Evolutionary conservation across 768 basidiomycete genomes (phyloP), one percentile per base, ranked within the genome.

Genomic region (Rhodotorula kratochvilovae): DNA sequence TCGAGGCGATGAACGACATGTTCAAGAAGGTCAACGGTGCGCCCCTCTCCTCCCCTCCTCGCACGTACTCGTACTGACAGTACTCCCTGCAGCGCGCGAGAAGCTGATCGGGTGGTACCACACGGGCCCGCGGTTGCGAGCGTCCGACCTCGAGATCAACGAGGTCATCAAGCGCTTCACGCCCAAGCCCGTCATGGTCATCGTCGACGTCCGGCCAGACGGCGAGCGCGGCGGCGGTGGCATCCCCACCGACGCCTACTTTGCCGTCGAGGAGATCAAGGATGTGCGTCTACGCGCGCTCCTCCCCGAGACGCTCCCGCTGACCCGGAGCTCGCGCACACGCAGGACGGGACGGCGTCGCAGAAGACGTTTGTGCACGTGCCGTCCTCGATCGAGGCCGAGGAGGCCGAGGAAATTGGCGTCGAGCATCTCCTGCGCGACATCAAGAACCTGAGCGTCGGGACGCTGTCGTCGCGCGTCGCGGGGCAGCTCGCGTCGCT

Each of bases 101-200:
- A 86, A 89, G 51, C 90, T 96, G 85, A 92, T 98, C 76, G 96
- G 96, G 36, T 99, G 95, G 91, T 98, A 99, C 80, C 96, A 99
- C 81, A 91, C 96, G 57, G 96, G 96, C 13, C 95, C 96, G 17
- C 91, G 93, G 78, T 84, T 98, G 61, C 87, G 94, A 51, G 91
- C 92, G 3, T 93, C 92, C n/a, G 94, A 97, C 82, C 88, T 93
- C 79, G 93, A 98, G 82, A 97, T 98, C 76, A 94, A 94, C 77
- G 92, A 97, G 78, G 83, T 98, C 45, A 90, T 99, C 83, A 98
- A 97, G 81, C 85, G 89, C 66, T 97, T 82, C 79, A 89, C 92
- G 76, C 85, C 90, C 11, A 85, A 88, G 64, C 92, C 92, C 10
- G 89, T 97, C 59, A 98, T 99, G 95, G 94, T 98, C 76, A 98